Evolutionary conservation across 208 protist genomes (phyloP), one percentile per base, ranked within the genome.

Genomic region (Lotmaria passim): DNA sequence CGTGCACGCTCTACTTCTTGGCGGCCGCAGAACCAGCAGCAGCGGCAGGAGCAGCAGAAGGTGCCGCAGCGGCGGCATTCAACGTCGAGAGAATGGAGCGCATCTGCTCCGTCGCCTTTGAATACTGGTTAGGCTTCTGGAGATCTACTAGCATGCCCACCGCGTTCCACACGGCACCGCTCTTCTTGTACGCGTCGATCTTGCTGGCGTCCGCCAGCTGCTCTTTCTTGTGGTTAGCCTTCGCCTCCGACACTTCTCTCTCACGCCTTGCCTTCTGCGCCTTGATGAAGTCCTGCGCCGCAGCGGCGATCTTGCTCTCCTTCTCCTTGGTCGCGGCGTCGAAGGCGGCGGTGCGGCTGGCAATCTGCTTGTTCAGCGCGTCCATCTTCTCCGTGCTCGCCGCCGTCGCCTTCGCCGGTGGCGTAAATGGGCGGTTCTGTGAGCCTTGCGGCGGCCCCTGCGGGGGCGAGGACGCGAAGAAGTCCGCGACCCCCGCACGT

Each of bases 81-180:
- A 94, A 73, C 8, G 71, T 79, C 26, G 63, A 75, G 6, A 94
- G 65, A 52, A 94, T 81, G 24, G 62, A 73, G 34, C 90, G 82
- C 90, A 95, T 95, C 48, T 81, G 82, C 64, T 95, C 90, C 10
- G 90, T 95, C 46, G 73, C 81, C 66, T 92, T 95, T 24, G 86
- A 93, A 69, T 89, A 89, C 28, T 72, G 69, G 73, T 93, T 95
- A 10, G 87, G 78, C 72, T 89, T 93, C 62, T 82, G 78, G 23
- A 95, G 74, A 56, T 93, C 88, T 21, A 91, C 82, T 30, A 93
- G 48, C 66, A 91, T 76, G 8, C 79, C 82, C n/a, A 95, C 84
- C 28, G 74, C 78, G 46, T 52, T 87, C 90, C 90, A 95, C 48
- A 92, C 72, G 17, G 83, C 76, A 7, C 78, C 85, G 65, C 56